phyloP scores from a whole-genome alignment of 1,139 yeast species.

The Geotrichum carabidarum region DNA sequence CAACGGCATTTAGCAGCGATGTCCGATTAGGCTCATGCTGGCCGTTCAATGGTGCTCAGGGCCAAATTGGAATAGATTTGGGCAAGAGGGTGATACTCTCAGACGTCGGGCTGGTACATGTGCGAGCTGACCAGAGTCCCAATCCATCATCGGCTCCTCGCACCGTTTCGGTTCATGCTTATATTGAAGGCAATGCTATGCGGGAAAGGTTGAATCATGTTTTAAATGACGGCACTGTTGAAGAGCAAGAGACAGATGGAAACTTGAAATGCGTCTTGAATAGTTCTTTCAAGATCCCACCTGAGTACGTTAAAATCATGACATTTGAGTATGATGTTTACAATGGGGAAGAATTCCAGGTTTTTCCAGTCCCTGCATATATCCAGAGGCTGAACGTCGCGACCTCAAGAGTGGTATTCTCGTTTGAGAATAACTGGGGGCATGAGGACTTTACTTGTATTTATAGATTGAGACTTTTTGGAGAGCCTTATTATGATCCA shows the following conservation, averaged over 20 bases:
- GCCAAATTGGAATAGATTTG: slow-evolving; percentile 32
- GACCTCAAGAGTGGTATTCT: slow-evolving; percentile 26
- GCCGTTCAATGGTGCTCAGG: slow-evolving; percentile 36
- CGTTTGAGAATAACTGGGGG: slow-evolving; percentile 37
- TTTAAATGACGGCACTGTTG: too few relatives aligned
- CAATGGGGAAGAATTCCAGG: slow-evolving; percentile 30
- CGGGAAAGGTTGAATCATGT: slow-evolving; percentile 2
- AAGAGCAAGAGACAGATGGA: too few relatives aligned
- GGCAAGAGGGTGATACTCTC: slow-evolving; percentile 29
- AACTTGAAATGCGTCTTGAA: too few relatives aligned
- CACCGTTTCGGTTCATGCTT: slow-evolving; percentile 33
- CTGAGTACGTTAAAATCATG: slow-evolving; percentile 27
- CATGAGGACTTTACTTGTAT: slow-evolving; percentile 34
- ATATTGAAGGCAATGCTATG: slow-evolving; percentile 24
- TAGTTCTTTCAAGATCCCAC: neutral
- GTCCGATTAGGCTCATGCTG: slow-evolving; percentile 35
- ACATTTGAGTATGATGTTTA: slow-evolving; percentile 31
- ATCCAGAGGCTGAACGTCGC: slow-evolving; percentile 21
- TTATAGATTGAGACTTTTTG: slow-evolving; percentile 35
- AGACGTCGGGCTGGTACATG: slow-evolving; percentile 35
- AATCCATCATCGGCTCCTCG: slow-evolving; percentile 34
- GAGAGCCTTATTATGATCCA: slow-evolving; percentile 20
- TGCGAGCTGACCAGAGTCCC: slow-evolving; percentile 28
- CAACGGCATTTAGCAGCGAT: slow-evolving; percentile 28
- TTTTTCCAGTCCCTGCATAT: slow-evolving; percentile 31